Conservation (phyloP, 169 alveolate genomes). For the Cryptosporidium viatorum region DNA sequence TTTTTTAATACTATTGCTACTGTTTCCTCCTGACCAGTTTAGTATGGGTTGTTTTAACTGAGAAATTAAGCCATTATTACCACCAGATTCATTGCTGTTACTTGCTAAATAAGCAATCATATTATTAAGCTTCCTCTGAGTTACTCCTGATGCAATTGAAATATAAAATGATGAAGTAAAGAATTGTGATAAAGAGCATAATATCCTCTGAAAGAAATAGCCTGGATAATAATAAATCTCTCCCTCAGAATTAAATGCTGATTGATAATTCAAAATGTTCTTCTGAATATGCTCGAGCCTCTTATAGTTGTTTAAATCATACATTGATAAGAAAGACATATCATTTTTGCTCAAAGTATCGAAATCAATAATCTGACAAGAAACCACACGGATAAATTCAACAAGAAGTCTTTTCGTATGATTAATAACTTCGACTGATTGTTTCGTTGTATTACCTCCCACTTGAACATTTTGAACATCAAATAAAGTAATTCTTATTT, state of each 20-base stretch:
- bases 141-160: constrained; percentile 70
- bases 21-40: constrained; percentile 38
- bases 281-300: constrained; percentile 12
- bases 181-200: constrained; percentile 53
- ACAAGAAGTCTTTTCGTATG: constrained; percentile 16
- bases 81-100: not conserved
- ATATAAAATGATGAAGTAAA: constrained; percentile 68
- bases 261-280: not conserved
- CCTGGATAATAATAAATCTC: constrained; percentile 70
- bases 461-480: constrained; percentile 31
- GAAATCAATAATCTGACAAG: constrained; percentile 45
- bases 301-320: not conserved
- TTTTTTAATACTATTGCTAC: not conserved
- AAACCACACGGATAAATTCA: constrained; percentile 10
- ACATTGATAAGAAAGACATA: not conserved
- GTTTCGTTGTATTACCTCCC: constrained; percentile 29
- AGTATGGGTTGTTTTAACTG: constrained; percentile 25
- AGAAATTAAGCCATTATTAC: not conserved
- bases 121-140: constrained; percentile 45
- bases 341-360: not conserved
- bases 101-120: not conserved
- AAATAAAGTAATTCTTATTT: constrained; percentile 12
- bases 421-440: constrained; percentile 43
- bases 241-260: constrained; percentile 3
- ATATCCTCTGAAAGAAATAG: constrained; percentile 29